Evolutionary conservation across 805 yeast species (phyloP), one percentile per base, ranked within the genome.

Genomic region (Saccharomycopsis capsularis): DNA sequence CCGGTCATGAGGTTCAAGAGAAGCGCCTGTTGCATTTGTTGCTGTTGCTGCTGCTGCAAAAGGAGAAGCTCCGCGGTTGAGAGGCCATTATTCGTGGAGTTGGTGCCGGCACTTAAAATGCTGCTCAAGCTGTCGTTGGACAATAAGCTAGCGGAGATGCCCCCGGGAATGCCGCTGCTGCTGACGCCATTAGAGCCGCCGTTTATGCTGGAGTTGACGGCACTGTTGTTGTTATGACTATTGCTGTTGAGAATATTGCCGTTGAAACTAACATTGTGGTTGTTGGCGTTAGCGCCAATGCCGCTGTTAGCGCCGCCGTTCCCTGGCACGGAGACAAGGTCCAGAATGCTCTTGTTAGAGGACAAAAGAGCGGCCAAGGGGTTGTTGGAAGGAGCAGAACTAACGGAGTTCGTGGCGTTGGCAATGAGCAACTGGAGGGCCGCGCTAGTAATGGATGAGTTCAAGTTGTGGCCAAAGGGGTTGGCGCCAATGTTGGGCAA

Each of bases 31-130:
- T 54, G 57, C 39, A 45, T 44, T 46, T 50, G 60, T 25, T 51
- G 57, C 35, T 52, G 62, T 19, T 51, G 46, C 46, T 55, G 58
- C 37, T 56, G 59, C 42, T 54, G 56, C 32, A 55, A 41, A 21
- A 49, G 44, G 9, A 44, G 22, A 16, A 49, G 47, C 2, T 51
- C 53, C 2, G 53, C 35, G 24, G 49, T 44, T 19, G 48, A 52
- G n/a, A 47, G 38, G n/a, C 56, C 43, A 40, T 46, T 48, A 11
- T 42, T 30, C 23, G 44, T 27, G 5, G 44, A 27, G n/a, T 9
- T 4, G 16, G 4, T 13, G 11, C 7, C 16, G 6, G 4, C 16
- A n/a, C 32, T 13, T 7, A 27, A 13, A 7, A 27, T 27, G 45
- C 19, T 29, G 37, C 21, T 4, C 34, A 6, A 15, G 11, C 15